Base-by-base conservation (phyloP, 2,329 filamentous ascomycete species). In the Zopfia rhizophila region DNA sequence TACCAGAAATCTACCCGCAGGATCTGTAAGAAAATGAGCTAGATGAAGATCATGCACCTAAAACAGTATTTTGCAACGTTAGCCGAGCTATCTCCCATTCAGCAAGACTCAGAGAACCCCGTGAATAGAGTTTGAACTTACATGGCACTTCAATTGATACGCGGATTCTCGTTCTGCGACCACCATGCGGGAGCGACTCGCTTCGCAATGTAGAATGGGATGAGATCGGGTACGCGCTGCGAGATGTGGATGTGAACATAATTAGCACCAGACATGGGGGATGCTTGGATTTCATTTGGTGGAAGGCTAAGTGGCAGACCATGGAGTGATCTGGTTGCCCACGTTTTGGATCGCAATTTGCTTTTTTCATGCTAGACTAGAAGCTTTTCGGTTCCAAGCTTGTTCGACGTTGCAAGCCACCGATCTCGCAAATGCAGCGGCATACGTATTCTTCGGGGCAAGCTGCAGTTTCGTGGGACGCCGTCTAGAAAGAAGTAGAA, bases 351-450 rank as follows among this genome's bases (percentile, higher is more conserved):
- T 36, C 55, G 37, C 4, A 22, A 41, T 31, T 41, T 41, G 38
- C 38, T 16, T 22, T 22, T 10, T 8, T 12, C 14, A 17, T 13
- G 39, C 17, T 13, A 28, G 35, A 39, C 35, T 32, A 21, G 47
- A 40, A 27, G 48, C 21, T 38, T 27, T n/a, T 19, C 31, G 41
- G 18, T 50, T 55, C 48, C 48, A 47, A 39, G 49, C 52, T 46
- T 56, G 60, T 60, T 63, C 58, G 51, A 62, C 60, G 63, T 62
- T 63, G 51, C 50, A 60, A 61, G 61, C 60, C 61, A 61, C 56
- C 46, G 49, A 56, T 60, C 44, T 42, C 24, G 44, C 36, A 28
- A 29, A 38, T 35, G 38, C 40, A 27, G 36, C 41, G 23, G 21
- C 28, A 38, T 33, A n/a, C n/a, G n/a, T 21, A 27, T 39, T 24